Evolutionary conservation across 805 yeast species (phyloP), one percentile per base, ranked within the genome.

Genomic region (Candida jianshihensis): DNA sequence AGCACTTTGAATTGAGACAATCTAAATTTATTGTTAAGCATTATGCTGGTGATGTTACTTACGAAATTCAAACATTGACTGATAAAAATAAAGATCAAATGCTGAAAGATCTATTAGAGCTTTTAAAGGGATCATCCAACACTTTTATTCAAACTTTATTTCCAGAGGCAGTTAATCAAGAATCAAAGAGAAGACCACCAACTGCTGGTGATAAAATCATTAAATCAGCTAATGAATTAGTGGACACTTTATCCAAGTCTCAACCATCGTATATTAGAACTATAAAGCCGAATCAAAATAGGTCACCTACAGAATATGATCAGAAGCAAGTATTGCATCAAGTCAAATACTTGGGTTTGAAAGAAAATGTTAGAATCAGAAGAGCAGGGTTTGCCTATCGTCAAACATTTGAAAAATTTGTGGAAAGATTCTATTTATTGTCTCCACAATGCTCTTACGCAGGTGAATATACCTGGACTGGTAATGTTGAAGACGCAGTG

Each of bases 351-450:
- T 70, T 92, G 47, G 98, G 98, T 57, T 68, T 92, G 60, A 92
- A 92, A 55, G 98, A 92, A 60, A 92, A 92, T 60, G 97, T 92
- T 34, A 76, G 97, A 44, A 92, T 92, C 48, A 78, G 98, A 70
- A 82, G 98, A 68, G 97, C 98, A 0, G 98, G 98, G 33, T 92
- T 92, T 61, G 98, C 98, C 1, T 92, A 89, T 54, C 81, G 98
- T 63, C 95, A 94, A 47, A 85, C 96, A 0, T 92, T 88, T 60
- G 97, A 92, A 41, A 89, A 89, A 59, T 92, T 92, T 55, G 96
- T 87, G 14, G 96, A 92, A 61, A 71, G 97, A 54, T 92, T 92
- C 57, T 90, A 87, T 57, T 63, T 92, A 35, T 66, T 92, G 32
- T 87, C 97, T 1, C 77, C 88, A 5, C 75, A 78, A 48, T 89